These are phyloP conservation scores for Cinchona pubescens DNA, from an alignment of 257 asterid species.

Conservation along the genomic window DNA sequence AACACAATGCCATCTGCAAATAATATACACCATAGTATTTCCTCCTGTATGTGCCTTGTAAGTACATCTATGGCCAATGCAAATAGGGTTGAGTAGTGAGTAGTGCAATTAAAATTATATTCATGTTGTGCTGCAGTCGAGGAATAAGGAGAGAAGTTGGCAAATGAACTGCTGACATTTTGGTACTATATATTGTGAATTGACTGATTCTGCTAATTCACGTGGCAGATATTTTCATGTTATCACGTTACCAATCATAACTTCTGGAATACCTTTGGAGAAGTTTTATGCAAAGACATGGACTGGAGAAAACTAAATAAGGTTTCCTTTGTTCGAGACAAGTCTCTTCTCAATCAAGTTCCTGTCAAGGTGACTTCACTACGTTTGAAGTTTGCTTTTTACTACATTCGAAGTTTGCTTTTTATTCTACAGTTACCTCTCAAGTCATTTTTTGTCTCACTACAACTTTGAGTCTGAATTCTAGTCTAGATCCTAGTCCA, in stretches of 20 bases:
- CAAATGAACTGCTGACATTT: neutral
- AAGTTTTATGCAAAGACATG: slow-evolving; percentile 24
- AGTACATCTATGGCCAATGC: too few species aligned
- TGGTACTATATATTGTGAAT: neutral
- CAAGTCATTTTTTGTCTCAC: neutral
- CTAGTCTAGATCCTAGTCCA: too few species aligned
- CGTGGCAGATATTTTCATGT: slow-evolving; percentile 23
- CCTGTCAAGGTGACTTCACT: slow-evolving; percentile 38
- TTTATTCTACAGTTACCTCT: neutral
- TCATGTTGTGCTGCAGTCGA: neutral
- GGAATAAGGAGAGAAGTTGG: neutral
- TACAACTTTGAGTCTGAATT: too few species aligned
- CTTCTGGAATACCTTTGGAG: slow-evolving; percentile 33
- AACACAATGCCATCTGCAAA: too few species aligned
- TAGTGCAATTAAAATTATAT: too few species aligned
- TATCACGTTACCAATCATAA: slow-evolving; percentile 35
- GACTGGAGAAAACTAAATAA: slow-evolving; percentile 29
- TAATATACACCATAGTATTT: too few species aligned
- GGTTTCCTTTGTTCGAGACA: slow-evolving; percentile 46
- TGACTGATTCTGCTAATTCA: neutral
- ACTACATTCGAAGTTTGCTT: neutral
- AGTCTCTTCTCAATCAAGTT: slow-evolving; percentile 49
- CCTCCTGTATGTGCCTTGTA: too few species aligned
- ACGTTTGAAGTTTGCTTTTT: too few species aligned
- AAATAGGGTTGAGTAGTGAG: too few species aligned